Evolutionary conservation across 305 asterid genomes (phyloP).

Genomic region (Fraxinus sp.): DNA sequence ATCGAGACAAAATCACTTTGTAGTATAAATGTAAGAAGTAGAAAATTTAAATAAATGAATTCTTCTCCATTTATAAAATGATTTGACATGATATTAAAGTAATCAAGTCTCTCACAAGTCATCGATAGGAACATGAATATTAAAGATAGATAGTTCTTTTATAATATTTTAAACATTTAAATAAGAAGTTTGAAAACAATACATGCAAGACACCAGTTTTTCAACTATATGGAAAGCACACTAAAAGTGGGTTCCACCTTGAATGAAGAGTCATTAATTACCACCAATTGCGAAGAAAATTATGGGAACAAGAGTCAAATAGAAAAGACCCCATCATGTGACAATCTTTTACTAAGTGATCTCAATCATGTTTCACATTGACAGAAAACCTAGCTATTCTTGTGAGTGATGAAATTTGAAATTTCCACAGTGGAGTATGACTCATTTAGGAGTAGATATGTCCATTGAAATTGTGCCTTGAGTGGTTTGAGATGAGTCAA

Average conservation of each 20-base stretch:
- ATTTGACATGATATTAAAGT: neutral
- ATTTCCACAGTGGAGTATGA: neutral
- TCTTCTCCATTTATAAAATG: neutral
- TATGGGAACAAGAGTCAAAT: slow-evolving; percentile 11
- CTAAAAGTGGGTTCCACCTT: slow-evolving; percentile 23
- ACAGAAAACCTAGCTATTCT: neutral
- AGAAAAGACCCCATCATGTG: slow-evolving; percentile 7
- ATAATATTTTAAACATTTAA: neutral
- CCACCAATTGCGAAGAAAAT: neutral
- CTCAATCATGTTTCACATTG: neutral
- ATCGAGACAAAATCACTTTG: neutral
- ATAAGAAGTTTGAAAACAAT: neutral
- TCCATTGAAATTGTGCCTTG: neutral
- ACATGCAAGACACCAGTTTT: neutral
- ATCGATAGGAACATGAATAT: neutral
- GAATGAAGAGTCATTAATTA: neutral
- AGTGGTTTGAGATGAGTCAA: neutral
- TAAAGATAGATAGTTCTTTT: neutral
- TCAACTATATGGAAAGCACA: neutral
- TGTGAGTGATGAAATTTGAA: neutral
- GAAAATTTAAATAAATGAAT: too few relatives aligned
- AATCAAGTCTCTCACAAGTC: neutral
- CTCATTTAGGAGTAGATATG: neutral
- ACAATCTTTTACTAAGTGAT: neutral
- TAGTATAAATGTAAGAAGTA: neutral